Conservation (phyloP, 306 rosid genomes). For the Glycine latifolia region DNA sequence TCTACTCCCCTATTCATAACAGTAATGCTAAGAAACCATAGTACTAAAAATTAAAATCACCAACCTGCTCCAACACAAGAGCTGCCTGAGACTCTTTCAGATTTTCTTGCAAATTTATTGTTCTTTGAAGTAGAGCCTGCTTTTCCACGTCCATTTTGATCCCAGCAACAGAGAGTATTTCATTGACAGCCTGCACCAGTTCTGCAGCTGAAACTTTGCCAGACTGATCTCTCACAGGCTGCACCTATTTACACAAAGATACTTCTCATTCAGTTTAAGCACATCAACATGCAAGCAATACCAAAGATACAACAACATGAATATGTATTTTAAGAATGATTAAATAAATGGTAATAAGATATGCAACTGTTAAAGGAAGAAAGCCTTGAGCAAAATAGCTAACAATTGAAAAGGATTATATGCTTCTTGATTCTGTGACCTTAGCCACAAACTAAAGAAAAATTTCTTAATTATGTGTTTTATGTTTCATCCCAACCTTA, state of each 20-base stretch:
- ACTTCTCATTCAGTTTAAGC: slow-evolving; percentile 53
- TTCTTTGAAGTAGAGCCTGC: slow-evolving; percentile 78
- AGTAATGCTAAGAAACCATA: slow-evolving; percentile 22
- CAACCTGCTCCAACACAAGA: slow-evolving; percentile 87
- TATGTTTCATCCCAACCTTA: slow-evolving; percentile 31
- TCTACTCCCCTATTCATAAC: not conserved
- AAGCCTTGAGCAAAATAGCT: not conserved
- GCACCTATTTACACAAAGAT: slow-evolving; percentile 52
- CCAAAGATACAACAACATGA: not conserved
- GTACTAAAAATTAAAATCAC: slow-evolving; percentile 43
- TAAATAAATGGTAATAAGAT: slow-evolving; percentile 4
- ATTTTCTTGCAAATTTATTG: slow-evolving; percentile 82
- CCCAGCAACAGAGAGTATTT: slow-evolving; percentile 93
- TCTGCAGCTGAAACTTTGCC: slow-evolving; percentile 89
- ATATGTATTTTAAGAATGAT: not conserved
- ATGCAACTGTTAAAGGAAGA: not conserved
- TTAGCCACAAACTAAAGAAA: not conserved
- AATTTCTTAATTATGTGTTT: not conserved
- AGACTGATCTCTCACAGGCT: slow-evolving; percentile 65
- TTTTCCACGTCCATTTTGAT: slow-evolving; percentile 87
- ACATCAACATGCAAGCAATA: slow-evolving; percentile 18
- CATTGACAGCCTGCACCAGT: slow-evolving; percentile 91
- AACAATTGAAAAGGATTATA: slow-evolving; percentile 37
- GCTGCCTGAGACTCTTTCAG: slow-evolving; percentile 84
- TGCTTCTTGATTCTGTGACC: slow-evolving; percentile 9